phyloP scores from a whole-genome alignment of 2,329 filamentous ascomycete genomes.

The Rutstroemia sp. region DNA sequence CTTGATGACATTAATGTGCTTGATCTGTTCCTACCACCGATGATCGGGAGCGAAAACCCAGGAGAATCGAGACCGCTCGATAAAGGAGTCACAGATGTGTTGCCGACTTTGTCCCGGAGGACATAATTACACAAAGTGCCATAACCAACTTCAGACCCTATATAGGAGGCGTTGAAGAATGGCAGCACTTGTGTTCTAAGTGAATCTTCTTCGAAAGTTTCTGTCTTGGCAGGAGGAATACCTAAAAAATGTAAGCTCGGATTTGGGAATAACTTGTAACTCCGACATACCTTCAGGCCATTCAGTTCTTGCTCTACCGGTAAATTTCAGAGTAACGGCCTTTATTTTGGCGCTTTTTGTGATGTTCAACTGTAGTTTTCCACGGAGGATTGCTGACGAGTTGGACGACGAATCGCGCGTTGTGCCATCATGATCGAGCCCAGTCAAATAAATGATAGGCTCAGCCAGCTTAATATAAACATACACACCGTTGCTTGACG shows the following conservation, averaged over 20 bases:
- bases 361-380: slow-evolving; percentile 72
- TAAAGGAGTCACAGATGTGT: slow-evolving; percentile 24
- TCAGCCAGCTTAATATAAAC: slow-evolving; percentile 71
- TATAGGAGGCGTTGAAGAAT: slow-evolving; percentile 77
- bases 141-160: slow-evolving; percentile 49
- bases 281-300: slow-evolving; percentile 81
- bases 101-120: slow-evolving; percentile 25
- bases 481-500: slow-evolving; percentile 66
- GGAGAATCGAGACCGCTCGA: slow-evolving; percentile 10
- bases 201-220: slow-evolving; percentile 76
- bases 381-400: slow-evolving; percentile 71
- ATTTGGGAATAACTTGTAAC: neutral
- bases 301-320: slow-evolving; percentile 78
- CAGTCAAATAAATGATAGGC: slow-evolving; percentile 71
- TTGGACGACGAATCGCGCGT: slow-evolving; percentile 18
- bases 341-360: slow-evolving; percentile 92
- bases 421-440: slow-evolving; percentile 54
- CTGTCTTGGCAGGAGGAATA: slow-evolving; percentile 79
- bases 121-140: slow-evolving; percentile 55
- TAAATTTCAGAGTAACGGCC: slow-evolving; percentile 78
- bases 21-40: slow-evolving; percentile 21
- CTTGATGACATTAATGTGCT: slow-evolving; percentile 19
- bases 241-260: slow-evolving; percentile 36
- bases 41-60: slow-evolving; percentile 20
- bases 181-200: slow-evolving; percentile 83